Conservation (phyloP, 257 asterid genomes). For the Solanum microdontum region DNA sequence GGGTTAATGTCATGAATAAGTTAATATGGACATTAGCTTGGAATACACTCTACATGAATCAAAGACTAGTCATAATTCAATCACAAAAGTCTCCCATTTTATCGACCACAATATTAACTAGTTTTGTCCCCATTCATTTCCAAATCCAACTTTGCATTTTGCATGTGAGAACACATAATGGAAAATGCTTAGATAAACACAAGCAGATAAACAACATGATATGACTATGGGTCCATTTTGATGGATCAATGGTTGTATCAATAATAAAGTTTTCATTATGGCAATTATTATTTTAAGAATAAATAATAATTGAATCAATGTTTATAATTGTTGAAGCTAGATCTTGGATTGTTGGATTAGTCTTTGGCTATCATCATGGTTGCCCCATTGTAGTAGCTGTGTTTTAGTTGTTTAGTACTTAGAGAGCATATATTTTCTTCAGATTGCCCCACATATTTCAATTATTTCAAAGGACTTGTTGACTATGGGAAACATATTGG, state of each 20-base stretch:
- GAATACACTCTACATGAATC: slow-evolving; percentile 20
- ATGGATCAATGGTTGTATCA: background rate
- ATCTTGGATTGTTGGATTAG: background rate
- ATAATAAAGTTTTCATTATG: background rate
- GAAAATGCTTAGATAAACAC: slow-evolving; percentile 16
- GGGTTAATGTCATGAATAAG: background rate
- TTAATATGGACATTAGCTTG: slow-evolving; percentile 22
- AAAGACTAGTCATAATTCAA: slow-evolving; percentile 7
- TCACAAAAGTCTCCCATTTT: background rate
- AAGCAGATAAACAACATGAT: slow-evolving; percentile 25
- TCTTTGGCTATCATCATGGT: slow-evolving; percentile 1
- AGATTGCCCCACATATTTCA: slow-evolving; percentile 16
- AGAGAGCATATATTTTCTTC: slow-evolving; percentile 5
- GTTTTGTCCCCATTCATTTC: background rate
- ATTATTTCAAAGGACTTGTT: slow-evolving; percentile 32
- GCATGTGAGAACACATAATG: slow-evolving; percentile 24
- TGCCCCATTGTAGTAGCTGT: background rate
- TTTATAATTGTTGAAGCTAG: background rate
- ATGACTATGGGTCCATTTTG: slow-evolving; percentile 12
- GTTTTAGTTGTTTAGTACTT: slow-evolving; percentile 21
- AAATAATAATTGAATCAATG: background rate
- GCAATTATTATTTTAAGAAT: background rate
- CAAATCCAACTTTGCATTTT: slow-evolving; percentile 1
- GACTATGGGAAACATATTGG: slow-evolving; percentile 15
- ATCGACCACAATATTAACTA: background rate